A percentile compares a stretch with the other conserved stretches of the same genome.
These are phyloP conservation scores for Xylaria longipes DNA, from an alignment of 495 filamentous ascomycete genomes.

Conservation along the genomic window DNA sequence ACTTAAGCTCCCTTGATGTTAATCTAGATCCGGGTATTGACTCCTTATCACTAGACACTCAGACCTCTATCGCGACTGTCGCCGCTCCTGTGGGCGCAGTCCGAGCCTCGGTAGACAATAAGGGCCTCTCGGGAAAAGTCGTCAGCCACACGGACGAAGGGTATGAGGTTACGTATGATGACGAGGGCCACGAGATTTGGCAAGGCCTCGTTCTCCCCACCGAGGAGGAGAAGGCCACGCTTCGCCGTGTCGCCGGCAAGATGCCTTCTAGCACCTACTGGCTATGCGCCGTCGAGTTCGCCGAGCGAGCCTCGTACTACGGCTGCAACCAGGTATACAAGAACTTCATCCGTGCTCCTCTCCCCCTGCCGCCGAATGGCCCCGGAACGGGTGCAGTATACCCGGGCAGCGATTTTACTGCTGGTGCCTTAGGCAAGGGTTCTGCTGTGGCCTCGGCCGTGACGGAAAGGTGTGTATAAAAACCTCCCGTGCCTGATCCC, in stretches of 20 bases:
- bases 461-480: conserved; percentile 48
- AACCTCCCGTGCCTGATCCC: background rate
- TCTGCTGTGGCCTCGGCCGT: conserved; percentile 62
- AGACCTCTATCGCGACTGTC: conserved; percentile 34
- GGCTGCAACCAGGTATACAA: conserved; percentile 62
- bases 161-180: conserved; percentile 17
- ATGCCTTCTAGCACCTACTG: conserved; percentile 55
- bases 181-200: conserved; percentile 39
- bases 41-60: conserved; percentile 29
- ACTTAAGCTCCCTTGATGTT: background rate
- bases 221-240: conserved; percentile 56
- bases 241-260: conserved; percentile 59
- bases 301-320: conserved; percentile 65
- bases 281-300: conserved; percentile 64
- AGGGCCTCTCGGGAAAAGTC: conserved; percentile 26
- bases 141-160: background rate
- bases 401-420: conserved; percentile 57
- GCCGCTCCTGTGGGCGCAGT: conserved; percentile 34
- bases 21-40: background rate
- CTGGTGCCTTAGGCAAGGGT: conserved; percentile 65
- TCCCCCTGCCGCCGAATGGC: conserved; percentile 59
- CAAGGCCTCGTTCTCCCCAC: conserved; percentile 56
- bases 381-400: conserved; percentile 63
- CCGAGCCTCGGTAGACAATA: conserved; percentile 37
- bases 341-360: conserved; percentile 63